Base-by-base conservation (phyloP, 2,329 filamentous ascomycete species). In the Trichoderma atroviride region DNA sequence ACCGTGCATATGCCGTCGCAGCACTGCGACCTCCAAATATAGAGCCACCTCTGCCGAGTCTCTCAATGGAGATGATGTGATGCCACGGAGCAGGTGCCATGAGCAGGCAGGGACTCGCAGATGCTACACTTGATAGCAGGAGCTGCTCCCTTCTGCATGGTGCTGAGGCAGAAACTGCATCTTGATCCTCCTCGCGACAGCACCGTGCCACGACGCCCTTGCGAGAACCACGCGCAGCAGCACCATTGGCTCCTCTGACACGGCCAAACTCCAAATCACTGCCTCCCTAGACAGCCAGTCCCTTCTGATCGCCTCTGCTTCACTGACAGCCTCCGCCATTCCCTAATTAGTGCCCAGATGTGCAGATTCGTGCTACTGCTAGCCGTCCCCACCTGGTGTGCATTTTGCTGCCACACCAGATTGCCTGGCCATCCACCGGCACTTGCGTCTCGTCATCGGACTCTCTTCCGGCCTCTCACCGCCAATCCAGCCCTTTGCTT, bases 401-500 rank as follows among this genome's bases (percentile, higher is more conserved):
- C 40, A 19, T 43, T 58, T 59, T 59, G 29, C 47, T 50, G 47
- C 47, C 22, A 50, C 40, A 55, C 53, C 55, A 67, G 27, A 59
- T 37, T 59, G 64, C 64, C 55, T 33, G 64, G n/a, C 64, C 55
- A 67, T 52, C 55, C 40, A 59, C 35, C 64, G 64, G 64, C 55
- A 67, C 64, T 67, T 67, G 64, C 55, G 64, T 67, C 64, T 52
- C 29, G 40, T 50, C 55, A 67, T 67, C 64, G 55, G 55, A 52
- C 55, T 57, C 33, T 31, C 5, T 47, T 59, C 64, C 64, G 63
- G 31, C 29, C 59, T 35, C 64, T 67, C 64, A 67, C 64, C 64
- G 64, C 64, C 64, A 50, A 67, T 67, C 64, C 27, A 59, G 29
- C 19, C 6, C 55, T 57, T 14, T 57, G 27, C 27, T 57, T 43